Evolutionary conservation across 2,329 filamentous ascomycete species (phyloP).

Genomic region (Ustilaginoidea virens): DNA sequence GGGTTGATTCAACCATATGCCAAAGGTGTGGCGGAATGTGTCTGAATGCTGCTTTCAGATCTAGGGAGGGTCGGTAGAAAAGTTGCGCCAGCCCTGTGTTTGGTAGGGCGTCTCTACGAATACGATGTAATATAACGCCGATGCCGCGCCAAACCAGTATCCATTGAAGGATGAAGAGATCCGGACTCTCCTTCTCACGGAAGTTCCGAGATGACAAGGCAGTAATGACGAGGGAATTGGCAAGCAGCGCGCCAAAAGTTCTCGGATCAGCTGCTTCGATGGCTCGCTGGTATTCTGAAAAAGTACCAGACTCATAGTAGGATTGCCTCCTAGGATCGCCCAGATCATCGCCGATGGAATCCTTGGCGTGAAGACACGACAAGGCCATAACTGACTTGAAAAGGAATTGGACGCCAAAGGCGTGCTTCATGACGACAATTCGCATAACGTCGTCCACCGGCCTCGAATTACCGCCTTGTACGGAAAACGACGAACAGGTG

Average conservation of each 20-base stretch:
- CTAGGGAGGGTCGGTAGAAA: constrained; percentile 32
- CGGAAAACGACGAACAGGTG: constrained; percentile 30
- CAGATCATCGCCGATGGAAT: constrained; percentile 3
- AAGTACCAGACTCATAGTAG: constrained; percentile 31
- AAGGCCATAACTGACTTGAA: constrained; percentile 39
- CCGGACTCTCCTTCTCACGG: constrained; percentile 26
- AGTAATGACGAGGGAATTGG: constrained; percentile 34
- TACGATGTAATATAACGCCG: constrained; percentile 27
- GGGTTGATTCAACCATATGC: constrained; percentile 32
- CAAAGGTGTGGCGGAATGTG: constrained; percentile 32
- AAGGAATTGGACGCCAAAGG: constrained; percentile 36
- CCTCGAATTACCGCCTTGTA: constrained; percentile 18
- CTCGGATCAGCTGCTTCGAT: constrained; percentile 28
- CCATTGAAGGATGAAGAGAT: constrained; percentile 39
- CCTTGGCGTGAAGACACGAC: constrained; percentile 25
- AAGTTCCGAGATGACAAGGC: constrained; percentile 35
- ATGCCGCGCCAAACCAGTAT: constrained; percentile 39
- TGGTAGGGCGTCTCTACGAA: constrained; percentile 12
- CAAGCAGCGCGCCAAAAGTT: constrained; percentile 33
- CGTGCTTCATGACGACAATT: constrained; percentile 30
- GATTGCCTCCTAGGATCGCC: constrained; percentile 21
- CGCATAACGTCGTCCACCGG: constrained; percentile 27
- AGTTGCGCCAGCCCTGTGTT: constrained; percentile 29
- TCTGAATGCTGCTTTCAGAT: constrained; percentile 24
- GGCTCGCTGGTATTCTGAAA: constrained; percentile 35